A percentile compares a stretch with the other conserved stretches of the same genome.
These are phyloP conservation scores for Pulveroboletus sp. DNA, from an alignment of 768 basidiomycete genomes.

Conservation along the genomic window DNA sequence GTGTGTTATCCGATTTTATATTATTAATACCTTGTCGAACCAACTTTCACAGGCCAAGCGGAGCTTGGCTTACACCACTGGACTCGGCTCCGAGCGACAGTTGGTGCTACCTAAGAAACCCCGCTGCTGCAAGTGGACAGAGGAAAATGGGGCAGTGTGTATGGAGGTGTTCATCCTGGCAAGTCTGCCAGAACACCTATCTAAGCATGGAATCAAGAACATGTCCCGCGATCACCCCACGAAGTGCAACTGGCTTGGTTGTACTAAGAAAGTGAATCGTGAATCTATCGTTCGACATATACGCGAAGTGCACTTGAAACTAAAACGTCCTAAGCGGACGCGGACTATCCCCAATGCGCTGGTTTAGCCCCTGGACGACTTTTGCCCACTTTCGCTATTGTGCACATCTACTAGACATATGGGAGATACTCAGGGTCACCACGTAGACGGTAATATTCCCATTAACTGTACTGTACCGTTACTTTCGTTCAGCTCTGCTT, in stretches of 20 bases:
- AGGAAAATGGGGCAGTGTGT: constrained; percentile 1
- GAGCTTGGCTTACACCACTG: background rate
- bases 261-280: constrained; percentile 14
- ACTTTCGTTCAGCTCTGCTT: too few species aligned
- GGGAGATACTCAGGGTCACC: too few species aligned
- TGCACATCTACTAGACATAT: too few species aligned
- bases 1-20: background rate
- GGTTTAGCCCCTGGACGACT: background rate
- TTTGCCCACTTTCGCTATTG: too few species aligned
- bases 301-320: constrained; percentile 9
- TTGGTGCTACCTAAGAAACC: too few species aligned
- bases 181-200: constrained; percentile 11
- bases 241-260: constrained; percentile 12
- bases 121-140: constrained; percentile 5
- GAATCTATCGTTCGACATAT: constrained; percentile 19
- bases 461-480: too few species aligned
- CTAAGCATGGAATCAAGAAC: constrained; percentile 12
- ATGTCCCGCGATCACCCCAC: background rate
- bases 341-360: background rate
- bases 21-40: background rate
- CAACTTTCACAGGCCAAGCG: background rate
- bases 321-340: constrained; percentile 5
- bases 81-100: background rate
- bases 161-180: background rate
- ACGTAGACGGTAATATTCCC: too few species aligned